Evolutionary conservation across 805 yeast species (phyloP), one percentile per base, ranked within the genome.

Genomic region (Kluyveromyces dobzhanskii): DNA sequence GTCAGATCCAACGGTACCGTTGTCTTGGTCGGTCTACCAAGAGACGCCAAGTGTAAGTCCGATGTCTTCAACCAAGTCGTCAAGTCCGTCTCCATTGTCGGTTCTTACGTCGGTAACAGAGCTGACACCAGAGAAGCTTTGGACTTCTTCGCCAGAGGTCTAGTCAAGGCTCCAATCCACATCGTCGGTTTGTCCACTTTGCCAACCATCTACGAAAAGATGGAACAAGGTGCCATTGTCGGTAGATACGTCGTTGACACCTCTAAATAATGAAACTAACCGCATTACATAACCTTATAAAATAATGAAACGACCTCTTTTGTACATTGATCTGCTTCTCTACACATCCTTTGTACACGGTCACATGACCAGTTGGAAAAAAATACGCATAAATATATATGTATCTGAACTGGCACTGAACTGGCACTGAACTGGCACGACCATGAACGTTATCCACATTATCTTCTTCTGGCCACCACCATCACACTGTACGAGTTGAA

Each of bases 41-140:
- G 86, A 19, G 79, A 78, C 53, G 90, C 92, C 46, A 73, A 75
- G 61, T 75, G 78, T 54, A 69, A 71, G 49, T 76, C 86, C 30
- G 73, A 76, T 42, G 85, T 85, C 40, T 80, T 84, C 69, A 67
- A 70, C 48, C 76, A 82, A 38, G 94, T 85, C 44, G 79, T 81
- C 50, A 80, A 74, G 66, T 75, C 85, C 43, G 69, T 81, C 61
- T 68, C 69, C 56, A 79, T 85, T 58, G 76, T 70, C 61, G 94
- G 92, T 52, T 83, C 94, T 38, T 82, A 82, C 59, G 94, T 85
- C 46, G 95, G 94, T 54, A 83, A 83, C 76, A 80, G 94, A 67
- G 81, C 82, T 48, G 95, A 85, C 66, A 75, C 90, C 48, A 73
- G 80, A 47, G 87, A 81, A 67, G 86, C 87, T 38, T 64, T 81